These are phyloP conservation scores for Drosera capensis DNA, from an alignment of 148 eudicot species.

Conservation along the genomic window DNA sequence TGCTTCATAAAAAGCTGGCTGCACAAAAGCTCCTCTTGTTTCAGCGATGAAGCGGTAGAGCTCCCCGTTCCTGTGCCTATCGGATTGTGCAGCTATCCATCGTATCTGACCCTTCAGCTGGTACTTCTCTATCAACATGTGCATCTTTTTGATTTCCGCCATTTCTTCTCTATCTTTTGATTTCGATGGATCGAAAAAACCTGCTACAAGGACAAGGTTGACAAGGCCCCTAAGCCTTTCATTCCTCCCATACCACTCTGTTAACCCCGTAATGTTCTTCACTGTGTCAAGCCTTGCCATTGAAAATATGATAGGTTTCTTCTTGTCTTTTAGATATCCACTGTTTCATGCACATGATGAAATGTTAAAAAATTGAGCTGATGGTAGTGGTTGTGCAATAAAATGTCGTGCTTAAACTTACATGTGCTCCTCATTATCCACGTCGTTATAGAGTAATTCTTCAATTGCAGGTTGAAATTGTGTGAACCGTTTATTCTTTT, in stretches of 20 bases:
- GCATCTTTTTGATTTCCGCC: constrained; percentile 81
- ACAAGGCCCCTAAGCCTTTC: constrained; percentile 56
- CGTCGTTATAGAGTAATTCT: constrained; percentile 55
- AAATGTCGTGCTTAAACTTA: constrained; percentile 20
- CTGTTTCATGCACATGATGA: constrained; percentile 21
- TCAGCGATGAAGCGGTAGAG: constrained; percentile 81
- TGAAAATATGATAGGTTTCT: constrained; percentile 76
- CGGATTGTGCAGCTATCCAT: constrained; percentile 96
- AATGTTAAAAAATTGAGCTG: neutral
- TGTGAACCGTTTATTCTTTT: constrained; percentile 48
- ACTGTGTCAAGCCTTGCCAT: constrained; percentile 94
- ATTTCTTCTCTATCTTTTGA: constrained; percentile 94
- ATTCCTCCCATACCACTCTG: constrained; percentile 88
- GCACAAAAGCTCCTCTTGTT: constrained; percentile 80
- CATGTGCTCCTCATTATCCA: constrained; percentile 66
- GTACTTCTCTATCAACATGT: constrained; percentile 47
- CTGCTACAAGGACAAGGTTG: constrained; percentile 80
- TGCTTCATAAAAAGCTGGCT: constrained; percentile 90
- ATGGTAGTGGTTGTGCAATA: neutral
- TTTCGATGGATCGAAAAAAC: constrained; percentile 75
- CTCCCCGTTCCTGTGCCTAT: constrained; percentile 60
- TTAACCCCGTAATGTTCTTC: constrained; percentile 71
- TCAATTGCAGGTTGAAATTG: constrained; percentile 55
- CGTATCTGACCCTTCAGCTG: constrained; percentile 75
- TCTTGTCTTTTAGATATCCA: constrained; percentile 63